Evolutionary conservation across 1,284 basidiomycete genomes (phyloP), one percentile per base, ranked within the genome.

Genomic region (Porodaedalea pini): DNA sequence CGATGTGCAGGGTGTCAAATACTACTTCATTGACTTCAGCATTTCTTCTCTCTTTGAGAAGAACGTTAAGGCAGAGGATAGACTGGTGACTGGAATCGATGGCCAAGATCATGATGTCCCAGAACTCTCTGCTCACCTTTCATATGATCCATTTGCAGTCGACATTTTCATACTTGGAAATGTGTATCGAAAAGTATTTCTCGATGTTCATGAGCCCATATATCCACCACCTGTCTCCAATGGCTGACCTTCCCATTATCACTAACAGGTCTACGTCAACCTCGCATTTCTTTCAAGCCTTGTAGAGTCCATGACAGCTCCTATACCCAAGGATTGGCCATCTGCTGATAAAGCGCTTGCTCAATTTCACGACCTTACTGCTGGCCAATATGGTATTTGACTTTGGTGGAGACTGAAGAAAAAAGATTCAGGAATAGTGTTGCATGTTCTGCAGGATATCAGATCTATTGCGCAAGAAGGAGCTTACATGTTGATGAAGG

Each of bases 211-310:
- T 13, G 4, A 4, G 17, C 23, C 23, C 3, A 5, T 47, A 4
- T 3, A 4, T 47, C 15, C 25, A 2, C 17, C 5, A 27, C 4
- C n/a, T 47, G 2, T 5, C 15, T 21, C 13, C 5, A 17, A 47
- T 15, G 15, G 44, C 44, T 47, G 10, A 21, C 44, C 15, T 13
- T 21, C 19, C n/a, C n/a, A n/a, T n/a, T n/a, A n/a, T 49, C 15
- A 7, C n/a, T 15, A 25, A 23, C n/a, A 67, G 65, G 60, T 57
- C 31, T 65, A 64, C 25, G 51, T 50, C 13, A 56, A 54, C 8
- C 17, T 68, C 23, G 61, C 66, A 5, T 68, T 67, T 41, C 53
- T 69, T 10, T 13, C 4, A 1, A 60, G 65, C 0, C 49, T 70
- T 19, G 52, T 64, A 13, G 52, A 56, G 7, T 37, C 51, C 1